Evolutionary conservation across 495 filamentous ascomycete species (phyloP).

Genomic region (Gamarada debralockiae): DNA sequence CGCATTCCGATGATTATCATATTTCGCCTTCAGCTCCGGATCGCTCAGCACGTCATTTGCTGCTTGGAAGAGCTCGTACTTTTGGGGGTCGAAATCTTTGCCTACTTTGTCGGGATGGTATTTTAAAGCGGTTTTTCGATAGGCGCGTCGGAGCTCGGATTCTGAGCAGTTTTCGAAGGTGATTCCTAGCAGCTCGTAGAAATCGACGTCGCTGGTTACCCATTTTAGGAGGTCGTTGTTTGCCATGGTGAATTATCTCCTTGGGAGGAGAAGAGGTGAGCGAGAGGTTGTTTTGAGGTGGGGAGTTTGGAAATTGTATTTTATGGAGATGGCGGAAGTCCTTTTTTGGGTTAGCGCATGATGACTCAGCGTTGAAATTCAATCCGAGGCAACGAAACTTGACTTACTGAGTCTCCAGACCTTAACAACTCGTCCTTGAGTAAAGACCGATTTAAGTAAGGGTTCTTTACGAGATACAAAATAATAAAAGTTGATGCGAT

Average conservation of each 20-base stretch:
- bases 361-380: too few relatives aligned
- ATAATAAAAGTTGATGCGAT: too few relatives aligned
- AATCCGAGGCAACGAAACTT: too few relatives aligned
- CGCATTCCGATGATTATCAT: slow-evolving; percentile 66
- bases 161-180: slow-evolving; percentile 54
- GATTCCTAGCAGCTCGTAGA: slow-evolving; percentile 78
- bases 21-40: slow-evolving; percentile 53
- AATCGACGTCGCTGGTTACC: slow-evolving; percentile 62
- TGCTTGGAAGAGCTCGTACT: slow-evolving; percentile 70
- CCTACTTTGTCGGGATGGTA: slow-evolving; percentile 85
- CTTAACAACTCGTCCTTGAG: too few relatives aligned
- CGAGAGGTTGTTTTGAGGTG: background rate
- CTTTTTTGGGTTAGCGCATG: too few relatives aligned
- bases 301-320: too few relatives aligned
- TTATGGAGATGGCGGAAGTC: too few relatives aligned
- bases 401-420: too few relatives aligned
- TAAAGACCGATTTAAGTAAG: too few relatives aligned
- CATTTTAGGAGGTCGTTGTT: slow-evolving; percentile 23
- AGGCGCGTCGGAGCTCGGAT: slow-evolving; percentile 77
- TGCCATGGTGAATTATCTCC: slow-evolving; percentile 15
- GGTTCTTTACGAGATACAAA: too few relatives aligned
- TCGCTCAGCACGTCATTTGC: slow-evolving; percentile 71
- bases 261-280: background rate
- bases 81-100: slow-evolving; percentile 57
- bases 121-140: slow-evolving; percentile 82